Conservation (phyloP, 257 asterid genomes). For the Solanum gracilifrons region DNA sequence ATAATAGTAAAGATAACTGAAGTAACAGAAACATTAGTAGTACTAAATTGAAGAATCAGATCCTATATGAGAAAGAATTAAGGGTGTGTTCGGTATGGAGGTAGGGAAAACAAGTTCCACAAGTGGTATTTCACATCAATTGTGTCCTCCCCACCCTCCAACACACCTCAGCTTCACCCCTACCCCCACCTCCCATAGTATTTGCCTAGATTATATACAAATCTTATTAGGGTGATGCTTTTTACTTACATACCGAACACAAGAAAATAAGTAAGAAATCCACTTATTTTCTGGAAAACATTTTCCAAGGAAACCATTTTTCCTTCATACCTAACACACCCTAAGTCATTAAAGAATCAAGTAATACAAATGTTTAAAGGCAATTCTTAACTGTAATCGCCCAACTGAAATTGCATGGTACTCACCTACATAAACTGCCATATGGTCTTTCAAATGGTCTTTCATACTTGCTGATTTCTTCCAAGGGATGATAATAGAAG, state of each 20-base stretch:
- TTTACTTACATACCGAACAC: background rate
- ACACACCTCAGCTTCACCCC: background rate
- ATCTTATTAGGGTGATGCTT: background rate
- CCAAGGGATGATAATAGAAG: constrained; percentile 81
- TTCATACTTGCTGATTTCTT: constrained; percentile 65
- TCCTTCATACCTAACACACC: background rate
- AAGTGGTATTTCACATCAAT: background rate
- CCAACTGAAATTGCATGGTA: background rate
- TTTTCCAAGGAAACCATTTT: background rate
- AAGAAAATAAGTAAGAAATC: background rate
- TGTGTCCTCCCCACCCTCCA: background rate
- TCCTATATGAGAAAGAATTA: background rate
- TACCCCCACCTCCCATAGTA: background rate
- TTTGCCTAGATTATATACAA: background rate
- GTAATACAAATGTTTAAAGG: background rate
- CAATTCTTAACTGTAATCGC: background rate
- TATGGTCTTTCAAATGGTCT: constrained; percentile 54
- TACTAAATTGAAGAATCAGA: background rate
- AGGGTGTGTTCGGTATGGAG: background rate
- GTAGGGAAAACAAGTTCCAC: background rate
- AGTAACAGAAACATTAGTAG: too few species aligned
- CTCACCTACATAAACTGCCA: constrained; percentile 57
- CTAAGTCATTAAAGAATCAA: background rate
- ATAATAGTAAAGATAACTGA: too few species aligned
- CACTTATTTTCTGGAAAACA: background rate